These are phyloP conservation scores for Triangularia setosa DNA, from an alignment of 2,329 filamentous ascomycete genomes.

Conservation along the genomic window DNA sequence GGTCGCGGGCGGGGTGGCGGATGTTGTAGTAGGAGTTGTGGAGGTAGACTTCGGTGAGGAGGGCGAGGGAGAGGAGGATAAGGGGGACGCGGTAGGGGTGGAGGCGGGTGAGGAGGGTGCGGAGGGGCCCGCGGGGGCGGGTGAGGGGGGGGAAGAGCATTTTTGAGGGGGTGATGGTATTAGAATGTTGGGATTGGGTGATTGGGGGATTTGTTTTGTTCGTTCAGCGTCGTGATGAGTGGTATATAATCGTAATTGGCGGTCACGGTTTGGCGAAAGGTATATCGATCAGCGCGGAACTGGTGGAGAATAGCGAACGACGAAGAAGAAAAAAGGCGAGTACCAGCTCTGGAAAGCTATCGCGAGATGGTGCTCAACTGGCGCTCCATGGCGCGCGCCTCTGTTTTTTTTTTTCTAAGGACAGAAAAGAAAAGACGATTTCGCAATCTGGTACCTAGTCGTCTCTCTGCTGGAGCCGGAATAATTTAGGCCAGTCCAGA, in stretches of 20 bases:
- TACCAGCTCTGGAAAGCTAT: neutral
- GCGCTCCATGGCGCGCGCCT: neutral
- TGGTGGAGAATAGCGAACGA: neutral
- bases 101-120: conserved; percentile 1
- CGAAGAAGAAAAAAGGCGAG: neutral
- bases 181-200: neutral
- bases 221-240: neutral
- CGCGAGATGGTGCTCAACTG: neutral
- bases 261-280: neutral
- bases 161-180: neutral
- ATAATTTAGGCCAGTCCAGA: neutral
- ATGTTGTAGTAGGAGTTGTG: conserved; percentile 35
- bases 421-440: neutral
- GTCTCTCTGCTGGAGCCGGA: neutral
- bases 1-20: conserved; percentile 33
- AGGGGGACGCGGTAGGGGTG: conserved; percentile 13
- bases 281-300: neutral
- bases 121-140: neutral
- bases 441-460: neutral
- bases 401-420: neutral
- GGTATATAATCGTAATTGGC: neutral
- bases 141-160: neutral
- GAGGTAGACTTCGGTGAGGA: conserved; percentile 33
- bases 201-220: neutral
- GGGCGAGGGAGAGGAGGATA: conserved; percentile 30